phyloP scores from a whole-genome alignment of 768 basidiomycete genomes.

The Multifurca ochricompacta region DNA sequence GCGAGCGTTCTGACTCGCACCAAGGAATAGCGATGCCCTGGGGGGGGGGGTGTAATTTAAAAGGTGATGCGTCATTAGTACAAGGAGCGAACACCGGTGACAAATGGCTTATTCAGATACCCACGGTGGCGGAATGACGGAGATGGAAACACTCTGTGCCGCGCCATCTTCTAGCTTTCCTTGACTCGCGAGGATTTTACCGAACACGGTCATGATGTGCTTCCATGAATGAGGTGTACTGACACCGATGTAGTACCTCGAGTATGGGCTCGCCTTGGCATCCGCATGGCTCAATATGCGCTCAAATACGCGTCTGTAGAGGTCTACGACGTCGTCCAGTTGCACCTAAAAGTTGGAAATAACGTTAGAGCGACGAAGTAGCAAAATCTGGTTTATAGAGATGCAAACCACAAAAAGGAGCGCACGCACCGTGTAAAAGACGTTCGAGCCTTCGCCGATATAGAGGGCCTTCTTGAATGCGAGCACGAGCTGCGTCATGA shows the following conservation, averaged over 20 bases:
- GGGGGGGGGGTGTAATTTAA: too few relatives aligned
- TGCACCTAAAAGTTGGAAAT: too few relatives aligned
- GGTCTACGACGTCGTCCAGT: constrained; percentile 5
- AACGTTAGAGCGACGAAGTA: too few relatives aligned
- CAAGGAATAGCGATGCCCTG: not conserved
- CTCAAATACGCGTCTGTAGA: constrained; percentile 6
- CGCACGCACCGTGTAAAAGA: not conserved
- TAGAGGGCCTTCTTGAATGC: not conserved
- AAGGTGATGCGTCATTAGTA: not conserved
- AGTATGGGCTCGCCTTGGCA: constrained; percentile 9
- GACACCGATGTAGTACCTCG: constrained; percentile 8
- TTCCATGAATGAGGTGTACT: not conserved
- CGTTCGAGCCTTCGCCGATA: not conserved
- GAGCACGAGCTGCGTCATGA: not conserved
- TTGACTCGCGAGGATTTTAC: not conserved
- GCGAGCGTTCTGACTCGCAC: not conserved
- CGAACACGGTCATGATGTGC: not conserved
- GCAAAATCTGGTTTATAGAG: too few relatives aligned
- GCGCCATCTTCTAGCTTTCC: constrained; percentile 4
- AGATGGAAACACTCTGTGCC: not conserved
- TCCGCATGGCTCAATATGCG: not conserved
- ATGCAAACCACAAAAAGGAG: too few relatives aligned
- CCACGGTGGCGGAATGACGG: not conserved
- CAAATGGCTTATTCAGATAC: not conserved
- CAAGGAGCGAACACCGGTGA: not conserved